phyloP scores from a whole-genome alignment of 805 yeast genomes.

The Starmerella floris region DNA sequence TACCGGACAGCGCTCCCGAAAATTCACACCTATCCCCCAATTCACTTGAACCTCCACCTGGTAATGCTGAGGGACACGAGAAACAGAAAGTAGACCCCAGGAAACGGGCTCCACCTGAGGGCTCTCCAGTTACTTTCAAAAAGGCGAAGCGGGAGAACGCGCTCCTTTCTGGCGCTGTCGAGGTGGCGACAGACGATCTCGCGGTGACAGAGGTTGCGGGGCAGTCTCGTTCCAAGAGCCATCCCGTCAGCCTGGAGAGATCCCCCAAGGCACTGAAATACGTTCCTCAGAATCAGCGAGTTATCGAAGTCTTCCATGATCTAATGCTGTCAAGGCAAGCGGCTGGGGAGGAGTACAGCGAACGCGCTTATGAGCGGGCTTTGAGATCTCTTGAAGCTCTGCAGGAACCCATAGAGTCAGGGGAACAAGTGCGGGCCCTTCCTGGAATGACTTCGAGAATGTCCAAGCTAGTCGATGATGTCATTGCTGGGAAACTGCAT shows the following conservation, averaged over 20 bases:
- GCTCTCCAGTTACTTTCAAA: background rate
- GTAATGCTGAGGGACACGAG: too few species aligned
- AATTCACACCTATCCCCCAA: too few species aligned
- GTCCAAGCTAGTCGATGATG: slow-evolving; percentile 36
- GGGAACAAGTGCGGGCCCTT: slow-evolving; percentile 30
- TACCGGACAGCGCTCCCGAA: too few species aligned
- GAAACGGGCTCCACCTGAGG: background rate
- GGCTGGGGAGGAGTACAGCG: slow-evolving; percentile 31
- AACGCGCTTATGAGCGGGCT: slow-evolving; percentile 35
- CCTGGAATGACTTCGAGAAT: slow-evolving; percentile 34
- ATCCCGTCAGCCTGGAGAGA: too few species aligned
- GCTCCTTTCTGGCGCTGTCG: background rate
- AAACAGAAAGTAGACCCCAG: background rate
- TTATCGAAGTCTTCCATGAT: slow-evolving; percentile 26
- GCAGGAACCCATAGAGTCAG: slow-evolving; percentile 26
- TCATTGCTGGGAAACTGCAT: slow-evolving; percentile 24
- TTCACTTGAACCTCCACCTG: too few species aligned
- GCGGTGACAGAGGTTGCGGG: too few species aligned
- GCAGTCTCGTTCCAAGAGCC: too few species aligned
- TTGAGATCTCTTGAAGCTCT: slow-evolving; percentile 27
- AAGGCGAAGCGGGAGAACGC: slow-evolving; percentile 1
- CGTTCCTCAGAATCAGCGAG: slow-evolving; percentile 22
- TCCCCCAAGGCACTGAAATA: too few species aligned
- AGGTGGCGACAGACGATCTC: too few species aligned
- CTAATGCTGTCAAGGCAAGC: slow-evolving; percentile 27